phyloP scores from a whole-genome alignment of 2,329 filamentous ascomycete genomes.

The Paecilomyces fulvus region DNA sequence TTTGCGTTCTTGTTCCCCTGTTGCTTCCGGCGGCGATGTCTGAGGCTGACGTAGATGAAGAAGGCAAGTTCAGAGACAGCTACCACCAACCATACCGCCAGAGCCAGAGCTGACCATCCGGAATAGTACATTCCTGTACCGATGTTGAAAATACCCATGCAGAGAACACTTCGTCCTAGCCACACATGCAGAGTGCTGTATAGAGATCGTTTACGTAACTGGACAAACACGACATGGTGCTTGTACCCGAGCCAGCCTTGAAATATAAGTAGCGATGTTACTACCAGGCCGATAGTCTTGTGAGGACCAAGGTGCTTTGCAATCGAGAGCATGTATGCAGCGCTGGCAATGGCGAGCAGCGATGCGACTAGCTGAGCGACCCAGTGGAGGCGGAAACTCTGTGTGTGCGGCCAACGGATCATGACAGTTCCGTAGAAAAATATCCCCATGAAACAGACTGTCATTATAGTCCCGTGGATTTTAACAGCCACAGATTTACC shows the following conservation, averaged over 20 bases:
- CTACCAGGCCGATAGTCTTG: conserved; percentile 7
- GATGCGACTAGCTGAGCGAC: conserved; percentile 7
- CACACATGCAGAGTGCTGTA: conserved; percentile 7
- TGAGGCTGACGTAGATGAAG: conserved; percentile 4
- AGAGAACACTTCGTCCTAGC: conserved; percentile 6
- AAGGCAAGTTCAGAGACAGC: conserved; percentile 3
- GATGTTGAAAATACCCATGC: conserved; percentile 7
- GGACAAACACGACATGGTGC: conserved; percentile 9
- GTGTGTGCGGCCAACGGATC: conserved; percentile 5
- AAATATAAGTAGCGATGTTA: conserved; percentile 3
- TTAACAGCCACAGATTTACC: conserved; percentile 1
- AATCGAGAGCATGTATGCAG: conserved; percentile 7
- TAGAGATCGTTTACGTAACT: conserved; percentile 4
- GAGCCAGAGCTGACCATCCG: conserved; percentile 3
- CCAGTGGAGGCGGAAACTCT: conserved; percentile 9
- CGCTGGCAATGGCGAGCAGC: conserved; percentile 6
- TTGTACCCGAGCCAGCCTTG: conserved; percentile 8
- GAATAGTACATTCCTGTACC: conserved; percentile 8
- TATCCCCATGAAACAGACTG: conserved; percentile 7
- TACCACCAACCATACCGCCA: conserved; percentile 5
- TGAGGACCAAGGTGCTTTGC: conserved; percentile 4
- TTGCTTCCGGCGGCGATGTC: conserved; percentile 4
- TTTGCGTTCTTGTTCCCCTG: conserved; percentile 1
- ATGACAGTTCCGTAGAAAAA: conserved; percentile 5
- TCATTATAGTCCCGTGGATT: conserved; percentile 9